phyloP scores from a whole-genome alignment of 148 eudicot species.

The Fallopia convolvulus region DNA sequence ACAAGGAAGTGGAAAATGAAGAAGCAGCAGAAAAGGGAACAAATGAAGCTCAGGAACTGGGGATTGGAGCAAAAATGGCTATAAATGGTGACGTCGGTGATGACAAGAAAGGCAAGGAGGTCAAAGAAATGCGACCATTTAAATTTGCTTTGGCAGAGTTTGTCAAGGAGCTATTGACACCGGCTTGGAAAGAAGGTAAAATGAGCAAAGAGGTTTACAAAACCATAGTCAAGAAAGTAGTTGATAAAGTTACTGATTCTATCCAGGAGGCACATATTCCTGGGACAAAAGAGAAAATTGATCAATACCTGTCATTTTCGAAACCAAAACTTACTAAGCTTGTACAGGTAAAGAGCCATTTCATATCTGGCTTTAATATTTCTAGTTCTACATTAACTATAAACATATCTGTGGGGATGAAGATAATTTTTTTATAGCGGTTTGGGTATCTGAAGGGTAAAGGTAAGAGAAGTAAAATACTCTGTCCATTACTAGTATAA shows the following conservation, averaged over 20 bases:
- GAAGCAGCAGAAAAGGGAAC: slow-evolving; percentile 22
- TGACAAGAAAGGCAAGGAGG: slow-evolving; percentile 47
- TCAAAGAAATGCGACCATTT: slow-evolving; percentile 57
- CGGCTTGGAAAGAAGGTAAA: slow-evolving; percentile 82
- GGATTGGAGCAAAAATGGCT: slow-evolving; percentile 25
- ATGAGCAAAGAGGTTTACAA: slow-evolving; percentile 75
- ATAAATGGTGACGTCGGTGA: slow-evolving; percentile 37
- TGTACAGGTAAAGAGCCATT: slow-evolving; percentile 55
- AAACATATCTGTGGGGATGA: not conserved
- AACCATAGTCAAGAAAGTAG: slow-evolving; percentile 73
- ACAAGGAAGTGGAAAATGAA: slow-evolving; percentile 9
- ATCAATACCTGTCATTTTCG: slow-evolving; percentile 52
- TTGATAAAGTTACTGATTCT: slow-evolving; percentile 66
- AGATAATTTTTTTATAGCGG: not conserved
- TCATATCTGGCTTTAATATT: not conserved
- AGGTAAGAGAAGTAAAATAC: not conserved
- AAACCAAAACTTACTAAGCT: slow-evolving; percentile 79
- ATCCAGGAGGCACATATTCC: slow-evolving; percentile 59
- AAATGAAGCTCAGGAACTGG: slow-evolving; percentile 30
- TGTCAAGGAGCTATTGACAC: slow-evolving; percentile 82
- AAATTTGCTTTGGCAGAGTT: slow-evolving; percentile 72
- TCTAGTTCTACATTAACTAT: not conserved
- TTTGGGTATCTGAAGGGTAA: not conserved
- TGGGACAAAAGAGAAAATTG: slow-evolving; percentile 65
- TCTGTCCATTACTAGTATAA: not conserved